phyloP scores from a whole-genome alignment of 1,284 basidiomycete species.

The Laetiporus sulphureus region DNA sequence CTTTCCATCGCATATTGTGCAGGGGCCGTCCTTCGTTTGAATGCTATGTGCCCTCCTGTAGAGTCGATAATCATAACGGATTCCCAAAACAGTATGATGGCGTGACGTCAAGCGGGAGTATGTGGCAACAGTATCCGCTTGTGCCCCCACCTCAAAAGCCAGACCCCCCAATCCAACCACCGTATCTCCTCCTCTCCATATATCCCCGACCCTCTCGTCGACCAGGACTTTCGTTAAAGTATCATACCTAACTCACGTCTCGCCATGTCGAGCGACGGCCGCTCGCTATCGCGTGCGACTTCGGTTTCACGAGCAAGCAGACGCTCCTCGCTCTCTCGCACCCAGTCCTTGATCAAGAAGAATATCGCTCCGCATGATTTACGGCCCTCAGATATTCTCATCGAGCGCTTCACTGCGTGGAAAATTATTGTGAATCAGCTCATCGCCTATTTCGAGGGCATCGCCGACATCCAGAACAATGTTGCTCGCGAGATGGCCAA shows the following conservation, averaged over 20 bases:
- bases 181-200: background rate
- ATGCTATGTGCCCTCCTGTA: background rate
- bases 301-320: constrained; percentile 60
- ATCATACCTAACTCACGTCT: background rate
- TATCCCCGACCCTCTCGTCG: background rate
- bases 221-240: no score
- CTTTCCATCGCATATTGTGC: no score
- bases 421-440: constrained; percentile 96
- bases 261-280: constrained; percentile 35
- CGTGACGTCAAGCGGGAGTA: constrained; percentile 4
- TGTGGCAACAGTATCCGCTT: background rate
- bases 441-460: constrained; percentile 83
- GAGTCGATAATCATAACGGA: background rate
- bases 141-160: no score
- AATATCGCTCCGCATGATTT: constrained; percentile 87
- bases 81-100: background rate
- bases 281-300: constrained; percentile 59
- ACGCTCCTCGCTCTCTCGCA: constrained; percentile 64
- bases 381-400: constrained; percentile 92
- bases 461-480: constrained; percentile 94
- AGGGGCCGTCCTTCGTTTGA: background rate
- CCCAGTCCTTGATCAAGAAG: constrained; percentile 85
- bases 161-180: background rate
- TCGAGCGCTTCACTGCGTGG: constrained; percentile 92
- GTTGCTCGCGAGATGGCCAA: constrained; percentile 93